Base-by-base conservation (phyloP, 306 rosid species). In the Neltuma alba region DNA sequence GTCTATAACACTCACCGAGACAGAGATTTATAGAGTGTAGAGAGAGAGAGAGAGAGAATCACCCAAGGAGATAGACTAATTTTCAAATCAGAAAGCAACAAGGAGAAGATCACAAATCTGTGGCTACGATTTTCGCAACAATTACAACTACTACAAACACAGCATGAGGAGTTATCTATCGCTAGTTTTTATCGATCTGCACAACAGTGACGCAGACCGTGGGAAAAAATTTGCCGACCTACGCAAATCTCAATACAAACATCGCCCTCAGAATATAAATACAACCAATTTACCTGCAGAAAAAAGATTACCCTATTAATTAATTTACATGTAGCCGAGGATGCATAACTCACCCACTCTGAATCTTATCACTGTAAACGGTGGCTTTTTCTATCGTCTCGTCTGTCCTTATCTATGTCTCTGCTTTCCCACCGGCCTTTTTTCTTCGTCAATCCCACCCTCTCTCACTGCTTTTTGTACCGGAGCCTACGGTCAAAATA, bases 161-260 rank as follows among this genome's bases (percentile, higher is more conserved):
- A 64, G 11, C 9, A 58, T 4, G 7, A 37, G 5, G 4, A 5
- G 18, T 3, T 0, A 62, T 27, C 5, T 13, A 18, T 13, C 82
- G 62, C 18, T n/a, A 25, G 79, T 52, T 86, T 77, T 58, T 78
- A 76, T 82, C 76, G 86, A 88, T 81, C 79, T 37, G 68, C 71
- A 76, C 71, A 41, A 74, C 68, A 25, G 75, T 48, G 62, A 80
- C 31, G 63, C 36, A 44, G 48, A 64, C 60, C 44, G 7, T 27
- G 18, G 5, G 9, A 68, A 41, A 75, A 62, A 34, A 52, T 41
- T 18, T 1, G 72, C 72, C 81, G 81, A 79, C 85, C 68, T 30
- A 72, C 89, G 83, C 90, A 86, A 89, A 91, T 88, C 89, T 91
- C 92, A 30, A 89, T 80, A 47, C 81, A 77, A 81, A 57, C 67